These are phyloP conservation scores for Gillenia trifoliata DNA, from an alignment of 306 rosid genomes.

Conservation along the genomic window DNA sequence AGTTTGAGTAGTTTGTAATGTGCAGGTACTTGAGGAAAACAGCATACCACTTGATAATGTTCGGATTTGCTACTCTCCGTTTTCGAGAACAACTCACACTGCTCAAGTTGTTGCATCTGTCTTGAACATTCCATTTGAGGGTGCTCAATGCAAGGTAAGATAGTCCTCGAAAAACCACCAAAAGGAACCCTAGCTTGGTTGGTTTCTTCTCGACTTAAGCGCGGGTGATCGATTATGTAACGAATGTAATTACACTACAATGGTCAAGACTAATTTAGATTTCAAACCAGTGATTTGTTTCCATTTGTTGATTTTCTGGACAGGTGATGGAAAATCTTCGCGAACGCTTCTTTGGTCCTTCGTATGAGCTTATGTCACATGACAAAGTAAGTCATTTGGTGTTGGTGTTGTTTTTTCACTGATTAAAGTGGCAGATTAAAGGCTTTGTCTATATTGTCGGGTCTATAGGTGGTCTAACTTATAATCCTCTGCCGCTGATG, in stretches of 20 bases:
- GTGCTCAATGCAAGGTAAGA: conserved; percentile 67
- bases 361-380: conserved; percentile 72
- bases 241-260: neutral
- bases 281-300: neutral
- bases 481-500: conserved; percentile 4
- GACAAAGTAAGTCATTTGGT: conserved; percentile 54
- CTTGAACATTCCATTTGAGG: conserved; percentile 56
- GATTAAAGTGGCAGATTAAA: neutral
- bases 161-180: neutral
- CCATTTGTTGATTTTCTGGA: conserved; percentile 3
- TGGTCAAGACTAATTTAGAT: neutral
- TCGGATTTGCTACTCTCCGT: conserved; percentile 77
- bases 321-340: conserved; percentile 64
- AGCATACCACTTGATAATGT: conserved; percentile 45
- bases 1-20: neutral
- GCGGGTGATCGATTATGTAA: no score
- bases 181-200: neutral
- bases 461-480: neutral
- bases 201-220: neutral
- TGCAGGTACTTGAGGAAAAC: conserved; percentile 56
- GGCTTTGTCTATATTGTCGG: neutral
- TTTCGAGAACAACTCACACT: conserved; percentile 77
- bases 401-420: neutral
- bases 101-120: conserved; percentile 55
- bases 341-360: conserved; percentile 85